Percentiles rank a stretch among this genome's conserved stretches.
Conservation (phyloP, 148 eudicot genomes). For the Persicaria maculosa region DNA sequence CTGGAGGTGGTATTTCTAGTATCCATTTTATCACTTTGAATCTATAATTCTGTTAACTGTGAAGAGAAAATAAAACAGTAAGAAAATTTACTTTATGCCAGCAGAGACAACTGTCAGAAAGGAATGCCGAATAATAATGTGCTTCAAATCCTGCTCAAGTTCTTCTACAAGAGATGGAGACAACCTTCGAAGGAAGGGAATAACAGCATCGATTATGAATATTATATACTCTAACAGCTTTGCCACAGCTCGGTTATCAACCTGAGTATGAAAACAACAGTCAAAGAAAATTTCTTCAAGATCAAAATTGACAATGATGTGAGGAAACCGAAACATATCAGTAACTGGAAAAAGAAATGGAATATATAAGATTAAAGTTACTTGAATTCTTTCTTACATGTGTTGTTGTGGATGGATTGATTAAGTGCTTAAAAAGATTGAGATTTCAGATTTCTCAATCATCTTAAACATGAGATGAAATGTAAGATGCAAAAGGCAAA, state of each 20-base stretch:
- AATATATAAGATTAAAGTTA: not conserved
- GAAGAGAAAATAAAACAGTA: not conserved
- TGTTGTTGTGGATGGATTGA: not conserved
- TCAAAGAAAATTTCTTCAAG: not conserved
- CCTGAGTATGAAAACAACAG: conserved; percentile 40
- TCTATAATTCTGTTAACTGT: not conserved
- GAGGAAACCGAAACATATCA: not conserved
- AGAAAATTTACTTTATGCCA: conserved; percentile 69
- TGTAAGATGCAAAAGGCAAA: not conserved
- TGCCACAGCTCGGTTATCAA: conserved; percentile 69
- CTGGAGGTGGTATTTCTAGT: not conserved
- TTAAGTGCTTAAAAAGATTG: not conserved
- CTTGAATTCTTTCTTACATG: not conserved
- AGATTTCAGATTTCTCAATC: not conserved
- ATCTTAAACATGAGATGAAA: not conserved
- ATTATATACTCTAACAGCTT: conserved; percentile 78
- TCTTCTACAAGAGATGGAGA: conserved; percentile 75
- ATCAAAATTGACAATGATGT: not conserved
- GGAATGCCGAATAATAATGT: conserved; percentile 95
- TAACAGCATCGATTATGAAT: conserved; percentile 72
- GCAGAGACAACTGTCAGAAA: conserved; percentile 96
- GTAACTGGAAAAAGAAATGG: not conserved
- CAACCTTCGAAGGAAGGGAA: conserved; percentile 84
- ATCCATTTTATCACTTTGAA: not conserved
- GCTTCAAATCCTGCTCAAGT: conserved; percentile 92